These are phyloP conservation scores for Lipomyces orientalis DNA, from an alignment of 805 yeast genomes.

Conservation along the genomic window DNA sequence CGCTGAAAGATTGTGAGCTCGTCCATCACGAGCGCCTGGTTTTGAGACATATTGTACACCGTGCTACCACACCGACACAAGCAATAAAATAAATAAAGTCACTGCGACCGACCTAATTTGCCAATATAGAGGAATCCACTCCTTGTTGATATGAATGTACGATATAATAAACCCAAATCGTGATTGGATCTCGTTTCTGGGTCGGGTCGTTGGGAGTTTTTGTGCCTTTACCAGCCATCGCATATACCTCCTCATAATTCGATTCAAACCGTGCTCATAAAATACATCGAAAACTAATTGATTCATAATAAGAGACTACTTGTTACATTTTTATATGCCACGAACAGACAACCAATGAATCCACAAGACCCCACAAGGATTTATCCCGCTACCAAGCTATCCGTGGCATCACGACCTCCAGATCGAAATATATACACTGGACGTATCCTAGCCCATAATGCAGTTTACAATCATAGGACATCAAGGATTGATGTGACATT, in stretches of 20 bases:
- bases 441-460: not conserved
- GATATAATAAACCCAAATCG: not conserved
- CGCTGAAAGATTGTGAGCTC: slow-evolving; percentile 18
- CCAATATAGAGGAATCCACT: not conserved
- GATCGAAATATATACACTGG: not conserved
- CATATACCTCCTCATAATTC: not conserved
- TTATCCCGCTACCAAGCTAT: not conserved
- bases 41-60: not conserved
- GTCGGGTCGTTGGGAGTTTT: not conserved
- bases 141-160: not conserved
- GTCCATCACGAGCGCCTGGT: not conserved
- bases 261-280: no score
- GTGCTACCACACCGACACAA: not conserved
- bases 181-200: not conserved
- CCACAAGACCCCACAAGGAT: not conserved
- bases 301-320: not conserved
- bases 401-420: not conserved
- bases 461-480: not conserved
- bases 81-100: not conserved
- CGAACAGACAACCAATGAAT: not conserved
- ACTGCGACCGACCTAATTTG: not conserved
- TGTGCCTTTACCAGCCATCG: not conserved
- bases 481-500: not conserved
- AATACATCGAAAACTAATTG: not conserved
- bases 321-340: not conserved